Percentiles rank a stretch among this genome's conserved stretches.
Evolutionary conservation across 768 basidiomycete genomes (phyloP).

Genomic region (Galerina marginata): DNA sequence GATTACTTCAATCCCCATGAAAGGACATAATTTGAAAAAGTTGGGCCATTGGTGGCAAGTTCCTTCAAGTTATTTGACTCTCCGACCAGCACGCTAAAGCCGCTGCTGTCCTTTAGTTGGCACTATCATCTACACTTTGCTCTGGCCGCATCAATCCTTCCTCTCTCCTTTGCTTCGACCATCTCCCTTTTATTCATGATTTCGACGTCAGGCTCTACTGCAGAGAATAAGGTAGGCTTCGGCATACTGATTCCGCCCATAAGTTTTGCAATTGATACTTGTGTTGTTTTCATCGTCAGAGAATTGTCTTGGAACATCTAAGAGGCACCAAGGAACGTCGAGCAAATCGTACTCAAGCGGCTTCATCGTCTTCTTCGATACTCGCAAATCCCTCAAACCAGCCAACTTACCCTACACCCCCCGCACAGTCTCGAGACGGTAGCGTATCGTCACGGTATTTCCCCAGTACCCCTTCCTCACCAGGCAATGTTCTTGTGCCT

Average conservation of each 20-base stretch:
- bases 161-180: slow-evolving; percentile 9
- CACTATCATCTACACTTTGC: slow-evolving; percentile 32
- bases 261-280: neutral
- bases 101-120: slow-evolving; percentile 27
- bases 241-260: neutral
- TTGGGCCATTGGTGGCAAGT: slow-evolving; percentile 22
- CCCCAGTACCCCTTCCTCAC: slow-evolving; percentile 48
- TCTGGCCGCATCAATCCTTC: slow-evolving; percentile 23
- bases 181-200: slow-evolving; percentile 46
- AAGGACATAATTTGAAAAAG: neutral
- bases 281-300: slow-evolving; percentile 22
- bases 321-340: slow-evolving; percentile 46
- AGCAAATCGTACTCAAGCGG: slow-evolving; percentile 31
- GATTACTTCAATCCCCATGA: neutral
- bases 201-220: slow-evolving; percentile 47
- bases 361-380: slow-evolving; percentile 33
- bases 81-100: slow-evolving; percentile 45
- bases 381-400: slow-evolving; percentile 25
- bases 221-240: slow-evolving; percentile 56
- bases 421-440: slow-evolving; percentile 77
- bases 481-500: slow-evolving; percentile 72
- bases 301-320: slow-evolving; percentile 55
- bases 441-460: slow-evolving; percentile 71
- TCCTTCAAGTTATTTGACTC: slow-evolving; percentile 51
- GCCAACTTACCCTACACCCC: slow-evolving; percentile 43